Conservation (phyloP, 2,329 filamentous ascomycete species). For the Colletotrichum limetticola region DNA sequence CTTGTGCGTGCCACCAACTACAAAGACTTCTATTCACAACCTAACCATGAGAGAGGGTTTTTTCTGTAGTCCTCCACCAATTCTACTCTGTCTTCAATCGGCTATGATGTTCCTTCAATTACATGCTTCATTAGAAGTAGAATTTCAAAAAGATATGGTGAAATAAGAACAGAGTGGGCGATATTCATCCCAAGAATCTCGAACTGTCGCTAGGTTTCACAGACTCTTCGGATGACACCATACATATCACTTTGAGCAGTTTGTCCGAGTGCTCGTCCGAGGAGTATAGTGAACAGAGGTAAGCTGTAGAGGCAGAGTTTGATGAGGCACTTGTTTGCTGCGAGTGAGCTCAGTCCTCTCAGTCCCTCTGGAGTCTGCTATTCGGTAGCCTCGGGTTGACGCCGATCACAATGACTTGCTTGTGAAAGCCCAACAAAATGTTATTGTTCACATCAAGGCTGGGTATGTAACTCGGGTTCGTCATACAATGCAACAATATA, state of each 20-base stretch:
- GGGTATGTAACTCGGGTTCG: background rate
- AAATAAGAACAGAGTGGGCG: background rate
- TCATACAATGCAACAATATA: background rate
- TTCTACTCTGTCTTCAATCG: background rate
- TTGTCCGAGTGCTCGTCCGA: background rate
- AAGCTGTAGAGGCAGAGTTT: background rate
- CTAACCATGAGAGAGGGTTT: too few species aligned
- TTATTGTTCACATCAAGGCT: background rate
- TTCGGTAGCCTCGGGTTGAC: background rate
- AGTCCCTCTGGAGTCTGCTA: background rate
- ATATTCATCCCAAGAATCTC: background rate
- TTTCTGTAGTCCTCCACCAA: too few species aligned
- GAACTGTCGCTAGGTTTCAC: background rate
- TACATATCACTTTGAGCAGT: background rate
- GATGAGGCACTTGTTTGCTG: background rate
- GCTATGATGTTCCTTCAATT: background rate
- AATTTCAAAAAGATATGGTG: background rate
- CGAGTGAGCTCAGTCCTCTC: background rate
- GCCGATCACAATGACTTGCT: background rate
- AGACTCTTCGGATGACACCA: slow-evolving; percentile 10
- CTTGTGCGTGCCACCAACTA: background rate
- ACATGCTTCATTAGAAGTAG: background rate
- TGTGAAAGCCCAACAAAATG: background rate
- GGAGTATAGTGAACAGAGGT: background rate
- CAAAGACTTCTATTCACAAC: background rate